These are phyloP conservation scores for Rubus idaeus DNA, from an alignment of 306 rosid species.

Conservation along the genomic window DNA sequence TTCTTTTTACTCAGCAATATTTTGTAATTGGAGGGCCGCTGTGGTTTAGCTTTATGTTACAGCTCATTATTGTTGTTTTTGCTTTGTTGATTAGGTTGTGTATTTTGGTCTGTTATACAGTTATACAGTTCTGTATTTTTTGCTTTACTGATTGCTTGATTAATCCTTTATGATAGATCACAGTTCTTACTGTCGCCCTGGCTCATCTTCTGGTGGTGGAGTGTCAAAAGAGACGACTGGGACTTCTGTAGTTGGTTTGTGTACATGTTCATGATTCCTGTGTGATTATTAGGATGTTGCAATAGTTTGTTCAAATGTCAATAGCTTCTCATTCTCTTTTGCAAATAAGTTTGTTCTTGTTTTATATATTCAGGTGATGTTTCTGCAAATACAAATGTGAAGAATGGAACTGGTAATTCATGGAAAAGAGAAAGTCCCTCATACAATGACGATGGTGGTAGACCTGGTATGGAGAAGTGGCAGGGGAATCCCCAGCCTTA, in stretches of 20 bases:
- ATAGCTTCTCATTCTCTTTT: slow-evolving; percentile 6
- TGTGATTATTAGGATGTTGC: slow-evolving; percentile 20
- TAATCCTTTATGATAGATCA: slow-evolving; percentile 46
- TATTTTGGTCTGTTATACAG: not conserved
- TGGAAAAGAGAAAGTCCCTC: slow-evolving; percentile 65
- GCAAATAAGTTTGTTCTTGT: not conserved
- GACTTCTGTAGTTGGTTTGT: slow-evolving; percentile 54
- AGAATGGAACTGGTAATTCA: slow-evolving; percentile 43
- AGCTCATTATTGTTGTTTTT: not conserved
- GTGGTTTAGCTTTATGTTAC: not conserved
- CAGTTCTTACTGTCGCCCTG: slow-evolving; percentile 52
- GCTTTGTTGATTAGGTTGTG: not conserved
- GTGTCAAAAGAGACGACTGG: slow-evolving; percentile 46
- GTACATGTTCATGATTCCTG: slow-evolving; percentile 6
- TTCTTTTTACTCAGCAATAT: no score
- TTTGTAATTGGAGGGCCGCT: not conserved
- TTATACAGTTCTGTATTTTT: not conserved
- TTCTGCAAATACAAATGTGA: slow-evolving; percentile 41
- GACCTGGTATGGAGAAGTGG: slow-evolving; percentile 71
- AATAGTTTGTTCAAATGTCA: slow-evolving; percentile 19
- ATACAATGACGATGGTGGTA: slow-evolving; percentile 58
- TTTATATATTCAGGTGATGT: slow-evolving; percentile 54
- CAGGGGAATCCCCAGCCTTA: slow-evolving; percentile 70
- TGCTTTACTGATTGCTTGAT: slow-evolving; percentile 28
- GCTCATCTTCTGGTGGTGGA: slow-evolving; percentile 55